Percentiles rank a stretch among this genome's conserved stretches.
These are phyloP conservation scores for Alternaria sp. DNA, from an alignment of 2,329 filamentous ascomycete genomes.

Conservation along the genomic window DNA sequence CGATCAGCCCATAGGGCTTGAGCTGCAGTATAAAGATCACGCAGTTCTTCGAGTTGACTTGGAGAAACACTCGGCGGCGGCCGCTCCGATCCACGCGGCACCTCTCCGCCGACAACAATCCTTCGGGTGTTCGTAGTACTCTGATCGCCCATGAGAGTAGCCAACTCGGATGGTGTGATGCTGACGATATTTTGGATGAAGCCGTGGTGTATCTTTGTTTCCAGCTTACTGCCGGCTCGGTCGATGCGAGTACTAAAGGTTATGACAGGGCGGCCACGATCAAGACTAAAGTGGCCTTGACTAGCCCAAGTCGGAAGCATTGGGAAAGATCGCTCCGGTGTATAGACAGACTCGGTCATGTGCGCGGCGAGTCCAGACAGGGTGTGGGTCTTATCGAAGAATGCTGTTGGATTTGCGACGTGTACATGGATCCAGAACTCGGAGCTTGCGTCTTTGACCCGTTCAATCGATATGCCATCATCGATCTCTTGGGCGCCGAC, in stretches of 20 bases:
- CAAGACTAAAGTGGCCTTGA: constrained; percentile 61
- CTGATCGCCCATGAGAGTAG: constrained; percentile 45
- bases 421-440: constrained; percentile 80
- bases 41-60: constrained; percentile 41
- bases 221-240: constrained; percentile 58
- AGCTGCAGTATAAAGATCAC: constrained; percentile 45
- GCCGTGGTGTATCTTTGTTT: constrained; percentile 61
- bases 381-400: constrained; percentile 64
- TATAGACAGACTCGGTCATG: constrained; percentile 62
- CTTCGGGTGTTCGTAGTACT: constrained; percentile 19
- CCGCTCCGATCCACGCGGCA: constrained; percentile 5
- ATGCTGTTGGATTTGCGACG: constrained; percentile 78
- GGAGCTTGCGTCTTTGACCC: constrained; percentile 55
- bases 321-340: constrained; percentile 62
- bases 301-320: constrained; percentile 62
- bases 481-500: constrained; percentile 73
- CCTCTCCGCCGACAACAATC: constrained; percentile 36
- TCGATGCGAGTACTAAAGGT: constrained; percentile 67
- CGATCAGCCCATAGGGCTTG: constrained; percentile 41
- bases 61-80: constrained; percentile 22
- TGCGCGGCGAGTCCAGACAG: constrained; percentile 67
- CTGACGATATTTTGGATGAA: constrained; percentile 61
- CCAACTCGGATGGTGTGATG: constrained; percentile 55
- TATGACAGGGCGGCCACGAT: constrained; percentile 60
- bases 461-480: constrained; percentile 76